Evolutionary conservation across 352 stramenopile genomes (phyloP), one percentile per base, ranked within the genome.

Genomic region (Thalassiosira mediterranea): DNA sequence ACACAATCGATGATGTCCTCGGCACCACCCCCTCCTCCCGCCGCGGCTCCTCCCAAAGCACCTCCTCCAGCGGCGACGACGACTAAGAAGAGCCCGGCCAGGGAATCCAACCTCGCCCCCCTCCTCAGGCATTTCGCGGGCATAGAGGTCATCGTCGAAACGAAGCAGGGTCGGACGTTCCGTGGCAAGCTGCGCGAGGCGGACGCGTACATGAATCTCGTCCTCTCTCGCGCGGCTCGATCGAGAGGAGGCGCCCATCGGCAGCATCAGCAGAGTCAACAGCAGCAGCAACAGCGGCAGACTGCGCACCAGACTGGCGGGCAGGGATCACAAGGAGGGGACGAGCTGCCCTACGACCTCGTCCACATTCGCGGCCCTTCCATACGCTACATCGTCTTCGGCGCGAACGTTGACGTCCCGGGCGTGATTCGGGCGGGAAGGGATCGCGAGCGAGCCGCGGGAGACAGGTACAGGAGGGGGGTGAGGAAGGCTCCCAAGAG

Each of bases 321-420:
- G 3, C 13, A 48, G 32, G 13, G 17, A 71, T 28, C 17, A 47
- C 44, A 17, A 52, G 7, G 0, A 23, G 37, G n/a, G 11, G 34
- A 53, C 29, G 29, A 2, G 7, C 49, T 40, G 32, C 11, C 32
- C 53, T 78, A 72, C 44, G 34, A 72, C 15, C 64, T 19, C 29
- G 31, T 85, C 15, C 76, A 81, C 32, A 81, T 90, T 66, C 81
- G 81, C 15, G 83, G 86, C 11, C 59, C 83, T 4, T 80, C 40
- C 0, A 84, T 90, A 56, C 69, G 83, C 53, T 90, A 84, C 59
- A 83, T 92, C 69, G 79, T 87, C 38, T 90, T 90, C 76, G 81
- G 83, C 23, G 60, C 74, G 25, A 73, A 89, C 40, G 54, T 75
- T 3, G 64, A 90, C 67, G 34, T 91, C 8, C 29, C 57, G 10